Base-by-base conservation (phyloP, 2,329 filamentous ascomycete species). In the Alternaria sp. region DNA sequence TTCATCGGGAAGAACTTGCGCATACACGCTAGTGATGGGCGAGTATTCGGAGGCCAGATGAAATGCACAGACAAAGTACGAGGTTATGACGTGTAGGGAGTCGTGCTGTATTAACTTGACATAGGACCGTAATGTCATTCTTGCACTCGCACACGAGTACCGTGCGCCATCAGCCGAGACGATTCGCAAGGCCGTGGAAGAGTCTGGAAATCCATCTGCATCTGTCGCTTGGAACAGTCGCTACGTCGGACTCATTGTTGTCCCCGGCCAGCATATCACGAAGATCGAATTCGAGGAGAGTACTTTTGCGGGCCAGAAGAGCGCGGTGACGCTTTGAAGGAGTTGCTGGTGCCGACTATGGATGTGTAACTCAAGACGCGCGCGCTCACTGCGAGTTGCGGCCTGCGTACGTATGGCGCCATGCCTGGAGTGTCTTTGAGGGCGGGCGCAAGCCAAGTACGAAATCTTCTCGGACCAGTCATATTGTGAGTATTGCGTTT, bases 61-160 rank as follows among this genome's bases (percentile, higher is more conserved):
- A 97, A 96, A 81, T 99, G 96, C 83, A 97, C 94, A 28, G 96
- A 99, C 83, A 89, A 91, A 63, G 94, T 96, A n/a, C 15, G 33
- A 55, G 87, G 85, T 15, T 4, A 43, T 44, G 33, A 43, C 37
- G 37, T 15, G 37, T 55, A 11, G n/a, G 33, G 33, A 7, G n/a
- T 44, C 25, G 5, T 25, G 30, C 12, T 30, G 15, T 28, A 9
- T 49, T 66, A 28, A 66, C 60, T 55, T 33, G 45, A 5, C 45
- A 6, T 71, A 97, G 94, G 92, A 97, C 66, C 88, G 88, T 73
- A 97, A 99, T 75, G 87, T 98, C 68, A 93, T 99, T 56, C 88
- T 99, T 56, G 87, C 91, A 37, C 87, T 92, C 69, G 92, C 95
- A 0, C 92, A 96, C 80, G 96, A 99, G 81, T 98, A 97, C 81